Conservation (phyloP, 2,329 filamentous ascomycete species). For the Bimuria novae-zelandiae region DNA sequence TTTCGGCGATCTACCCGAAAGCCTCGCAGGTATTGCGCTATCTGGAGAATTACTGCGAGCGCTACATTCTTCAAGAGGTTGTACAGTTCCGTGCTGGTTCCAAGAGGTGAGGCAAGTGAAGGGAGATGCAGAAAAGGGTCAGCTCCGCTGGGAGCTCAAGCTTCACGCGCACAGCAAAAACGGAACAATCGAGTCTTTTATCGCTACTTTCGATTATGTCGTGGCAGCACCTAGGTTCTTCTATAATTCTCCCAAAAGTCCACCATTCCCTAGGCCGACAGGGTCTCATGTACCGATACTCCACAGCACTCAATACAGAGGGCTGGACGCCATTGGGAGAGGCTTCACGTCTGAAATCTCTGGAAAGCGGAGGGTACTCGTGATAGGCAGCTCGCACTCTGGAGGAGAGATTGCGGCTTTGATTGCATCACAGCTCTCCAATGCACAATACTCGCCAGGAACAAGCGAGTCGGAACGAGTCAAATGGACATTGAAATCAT, state of each 20-base stretch:
- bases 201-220: slow-evolving; percentile 64
- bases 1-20: slow-evolving; percentile 67
- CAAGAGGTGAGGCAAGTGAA: slow-evolving; percentile 15
- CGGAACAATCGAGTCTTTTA: not conserved
- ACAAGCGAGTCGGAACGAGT: no score
- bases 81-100: slow-evolving; percentile 29
- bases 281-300: slow-evolving; percentile 45
- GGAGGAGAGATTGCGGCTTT: slow-evolving; percentile 73
- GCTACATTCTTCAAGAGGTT: slow-evolving; percentile 65
- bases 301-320: slow-evolving; percentile 71
- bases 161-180: no score
- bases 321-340: slow-evolving; percentile 47
- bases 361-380: slow-evolving; percentile 50
- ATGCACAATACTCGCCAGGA: slow-evolving; percentile 58
- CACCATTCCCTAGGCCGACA: not conserved
- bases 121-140: not conserved
- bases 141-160: not conserved
- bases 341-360: not conserved
- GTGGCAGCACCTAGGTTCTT: slow-evolving; percentile 74
- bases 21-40: no score
- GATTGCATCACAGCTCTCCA: slow-evolving; percentile 70
- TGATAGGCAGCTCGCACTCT: slow-evolving; percentile 79
- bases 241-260: slow-evolving; percentile 65
- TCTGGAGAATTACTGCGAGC: no score
- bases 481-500: slow-evolving; percentile 54